Base-by-base conservation (phyloP, 23 red algal species). In the Pyropia haitanensis region DNA sequence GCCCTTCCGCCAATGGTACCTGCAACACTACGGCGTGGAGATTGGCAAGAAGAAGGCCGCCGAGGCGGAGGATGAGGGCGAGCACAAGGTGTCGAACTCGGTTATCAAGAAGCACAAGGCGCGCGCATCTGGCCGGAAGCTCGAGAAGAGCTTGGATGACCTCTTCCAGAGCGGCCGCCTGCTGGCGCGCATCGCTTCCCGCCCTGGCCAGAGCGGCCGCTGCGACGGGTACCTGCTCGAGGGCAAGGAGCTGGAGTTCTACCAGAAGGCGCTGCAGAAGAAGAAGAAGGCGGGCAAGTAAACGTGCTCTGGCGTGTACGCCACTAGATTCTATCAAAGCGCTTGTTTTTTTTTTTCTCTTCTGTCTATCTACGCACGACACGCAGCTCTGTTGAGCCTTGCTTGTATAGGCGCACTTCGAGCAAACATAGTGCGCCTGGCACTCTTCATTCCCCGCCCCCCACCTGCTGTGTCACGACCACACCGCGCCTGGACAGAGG, bases 181-280 rank as follows among this genome's bases (percentile, higher is more conserved):
- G 72, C 62, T 88, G 46, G 94, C 94, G 2, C 64, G 79, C 30
- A 56, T 98, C 18, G 33, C 75, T 21, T 98, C 94, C 27, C 79
- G 94, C 25, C 94, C 94, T 22, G 94, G 94, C 17, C 94, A 98
- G 53, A 91, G 85, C 59, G 94, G 94, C 39, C 67, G 94, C 24
- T 75, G 78, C 63, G 94, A 98, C 63, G 94, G 94, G 12, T 98
- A 98, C 79, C 32, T 98, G 17, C 70, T 98, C 1, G 94, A 98
- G 71, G 94, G 80, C 16, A 91, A 88, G 64, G 85, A 98, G 70
- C 56, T 98, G 22, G 94, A 98, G 44, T 98, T 98, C 64, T 98
- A 98, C 62, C 33, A 65, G 28, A 86, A 76, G 66, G 61, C 73
- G 29, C 79, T 98, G 79, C 65, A 82, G 75, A 88, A 84, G 74